These are phyloP conservation scores for Triangularia verruculosa DNA, from an alignment of 2,329 filamentous ascomycete species.

Conservation along the genomic window DNA sequence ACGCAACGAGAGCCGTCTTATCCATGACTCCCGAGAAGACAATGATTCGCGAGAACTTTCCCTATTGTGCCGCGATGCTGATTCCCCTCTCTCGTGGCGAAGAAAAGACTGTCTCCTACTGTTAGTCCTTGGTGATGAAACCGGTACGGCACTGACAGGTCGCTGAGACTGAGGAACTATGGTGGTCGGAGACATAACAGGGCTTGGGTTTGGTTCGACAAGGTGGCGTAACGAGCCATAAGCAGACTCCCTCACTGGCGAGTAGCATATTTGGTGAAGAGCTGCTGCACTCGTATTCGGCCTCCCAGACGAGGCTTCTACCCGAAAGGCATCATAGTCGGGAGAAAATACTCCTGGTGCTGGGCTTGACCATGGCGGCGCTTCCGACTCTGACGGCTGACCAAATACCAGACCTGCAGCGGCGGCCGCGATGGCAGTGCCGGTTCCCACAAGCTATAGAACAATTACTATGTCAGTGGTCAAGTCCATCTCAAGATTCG, in stretches of 20 bases:
- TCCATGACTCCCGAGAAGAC: constrained; percentile 67
- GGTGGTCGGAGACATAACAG: constrained; percentile 24
- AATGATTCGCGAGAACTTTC: constrained; percentile 54
- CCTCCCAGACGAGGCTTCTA: constrained; percentile 35
- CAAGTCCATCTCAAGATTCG: neutral
- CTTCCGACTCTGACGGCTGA: constrained; percentile 45
- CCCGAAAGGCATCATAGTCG: constrained; percentile 32
- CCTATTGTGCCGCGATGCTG: constrained; percentile 35
- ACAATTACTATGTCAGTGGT: neutral
- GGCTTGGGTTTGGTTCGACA: constrained; percentile 18
- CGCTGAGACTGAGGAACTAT: constrained; percentile 31
- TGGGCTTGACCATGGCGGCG: constrained; percentile 31
- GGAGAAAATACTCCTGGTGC: constrained; percentile 34
- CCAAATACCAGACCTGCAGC: constrained; percentile 58
- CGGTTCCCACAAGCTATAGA: constrained; percentile 56
- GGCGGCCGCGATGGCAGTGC: constrained; percentile 60
- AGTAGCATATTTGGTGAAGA: constrained; percentile 27
- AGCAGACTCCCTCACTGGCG: constrained; percentile 32
- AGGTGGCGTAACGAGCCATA: constrained; percentile 31
- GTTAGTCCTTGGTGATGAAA: constrained; percentile 39
- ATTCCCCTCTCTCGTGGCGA: constrained; percentile 36
- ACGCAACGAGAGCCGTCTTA: constrained; percentile 65
- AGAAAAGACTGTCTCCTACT: constrained; percentile 44
- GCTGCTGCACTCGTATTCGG: constrained; percentile 45
- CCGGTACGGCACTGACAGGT: constrained; percentile 37